Percentiles rank a stretch among this genome's conserved stretches.
Evolutionary conservation across 1,284 basidiomycete genomes (phyloP).

Genomic region (Ceratobasidium theobromae): DNA sequence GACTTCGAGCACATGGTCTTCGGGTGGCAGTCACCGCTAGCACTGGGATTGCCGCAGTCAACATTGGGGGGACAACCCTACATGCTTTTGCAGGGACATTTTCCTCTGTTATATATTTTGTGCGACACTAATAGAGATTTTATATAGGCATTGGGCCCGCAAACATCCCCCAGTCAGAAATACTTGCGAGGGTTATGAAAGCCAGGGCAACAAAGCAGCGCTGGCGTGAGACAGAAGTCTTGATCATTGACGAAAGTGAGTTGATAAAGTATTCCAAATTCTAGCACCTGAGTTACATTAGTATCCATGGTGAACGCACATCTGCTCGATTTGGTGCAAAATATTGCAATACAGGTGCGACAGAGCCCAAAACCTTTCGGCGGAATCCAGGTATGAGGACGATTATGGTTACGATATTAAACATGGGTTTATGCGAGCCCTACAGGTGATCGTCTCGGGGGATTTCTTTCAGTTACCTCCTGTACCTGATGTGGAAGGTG

Average conservation of each 20-base stretch:
- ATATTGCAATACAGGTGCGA: constrained; percentile 63
- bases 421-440: constrained; percentile 37
- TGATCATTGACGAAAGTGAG: constrained; percentile 92
- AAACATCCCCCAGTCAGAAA: constrained; percentile 60
- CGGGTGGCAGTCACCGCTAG: constrained; percentile 59
- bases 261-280: neutral
- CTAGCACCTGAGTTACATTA: constrained; percentile 43
- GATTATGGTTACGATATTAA: constrained; percentile 1
- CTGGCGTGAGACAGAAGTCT: constrained; percentile 75
- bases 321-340: constrained; percentile 83
- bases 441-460: constrained; percentile 81
- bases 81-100: constrained; percentile 56
- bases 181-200: constrained; percentile 73
- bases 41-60: constrained; percentile 60
- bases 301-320: constrained; percentile 97
- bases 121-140: too few species aligned
- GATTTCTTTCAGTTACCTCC: constrained; percentile 96
- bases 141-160: constrained; percentile 73
- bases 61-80: constrained; percentile 58
- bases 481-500: constrained; percentile 61
- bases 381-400: constrained; percentile 83
- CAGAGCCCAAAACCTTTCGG: constrained; percentile 77
- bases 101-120: neutral
- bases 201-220: constrained; percentile 59
- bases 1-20: constrained; percentile 48